These are phyloP conservation scores for Candida argentea DNA, from an alignment of 805 yeast genomes.

Conservation along the genomic window DNA sequence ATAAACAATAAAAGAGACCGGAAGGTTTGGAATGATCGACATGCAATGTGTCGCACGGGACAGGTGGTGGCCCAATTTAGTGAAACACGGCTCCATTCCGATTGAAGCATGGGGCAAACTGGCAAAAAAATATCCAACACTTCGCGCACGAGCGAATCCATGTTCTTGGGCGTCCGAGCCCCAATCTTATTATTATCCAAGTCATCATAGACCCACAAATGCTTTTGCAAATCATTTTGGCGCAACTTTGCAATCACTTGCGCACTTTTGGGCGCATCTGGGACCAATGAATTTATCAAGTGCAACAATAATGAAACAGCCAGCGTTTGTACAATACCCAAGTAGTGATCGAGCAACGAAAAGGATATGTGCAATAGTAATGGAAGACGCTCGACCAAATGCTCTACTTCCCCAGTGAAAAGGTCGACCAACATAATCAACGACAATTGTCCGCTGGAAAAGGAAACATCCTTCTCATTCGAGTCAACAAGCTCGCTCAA, in stretches of 20 bases:
- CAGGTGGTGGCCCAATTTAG: constrained; percentile 95
- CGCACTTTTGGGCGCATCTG: constrained; percentile 42
- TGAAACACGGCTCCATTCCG: constrained; percentile 78
- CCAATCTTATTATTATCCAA: constrained; percentile 63
- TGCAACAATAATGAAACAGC: constrained; percentile 70
- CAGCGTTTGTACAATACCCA: constrained; percentile 73
- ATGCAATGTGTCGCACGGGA: constrained; percentile 93
- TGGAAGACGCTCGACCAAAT: constrained; percentile 53
- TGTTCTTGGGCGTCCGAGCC: constrained; percentile 74
- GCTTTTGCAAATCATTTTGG: constrained; percentile 32
- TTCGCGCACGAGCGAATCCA: constrained; percentile 66
- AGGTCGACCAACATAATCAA: constrained; percentile 78
- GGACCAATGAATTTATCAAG: constrained; percentile 54
- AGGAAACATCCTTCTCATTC: constrained; percentile 58
- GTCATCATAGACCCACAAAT: constrained; percentile 83
- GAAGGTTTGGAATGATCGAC: constrained; percentile 90
- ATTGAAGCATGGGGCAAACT: constrained; percentile 45
- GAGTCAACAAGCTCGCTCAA: constrained; percentile 45
- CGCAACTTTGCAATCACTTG: constrained; percentile 51
- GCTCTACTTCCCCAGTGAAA: constrained; percentile 55
- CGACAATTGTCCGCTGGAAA: constrained; percentile 82
- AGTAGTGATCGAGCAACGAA: constrained; percentile 80
- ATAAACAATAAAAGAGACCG: constrained; percentile 71
- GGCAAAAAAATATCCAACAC: constrained; percentile 47
- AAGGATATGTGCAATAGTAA: constrained; percentile 69